These are phyloP conservation scores for Psidium friedrichsthalianum DNA, from an alignment of 345 rosid species.

Conservation along the genomic window DNA sequence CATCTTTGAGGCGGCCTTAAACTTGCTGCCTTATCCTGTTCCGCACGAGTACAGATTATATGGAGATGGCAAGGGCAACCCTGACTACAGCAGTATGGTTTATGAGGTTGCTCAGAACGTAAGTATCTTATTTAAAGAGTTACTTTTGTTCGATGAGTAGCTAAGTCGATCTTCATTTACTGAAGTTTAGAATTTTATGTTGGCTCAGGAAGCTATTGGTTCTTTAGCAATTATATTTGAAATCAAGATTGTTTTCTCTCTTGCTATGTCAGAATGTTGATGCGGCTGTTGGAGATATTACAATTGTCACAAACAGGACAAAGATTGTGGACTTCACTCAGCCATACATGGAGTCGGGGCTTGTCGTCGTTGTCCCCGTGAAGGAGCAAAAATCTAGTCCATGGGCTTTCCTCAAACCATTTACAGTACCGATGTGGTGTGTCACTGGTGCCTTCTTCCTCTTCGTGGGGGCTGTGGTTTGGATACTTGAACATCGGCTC, in stretches of 20 bases:
- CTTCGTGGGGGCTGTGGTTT: slow-evolving; percentile 78
- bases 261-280: slow-evolving; percentile 46
- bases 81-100: slow-evolving; percentile 47
- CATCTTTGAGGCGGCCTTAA: slow-evolving; percentile 82
- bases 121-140: slow-evolving; percentile 18
- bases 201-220: neutral
- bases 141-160: neutral
- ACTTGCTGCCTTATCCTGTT: slow-evolving; percentile 78
- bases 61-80: slow-evolving; percentile 63
- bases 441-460: slow-evolving; percentile 79
- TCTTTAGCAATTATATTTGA: neutral
- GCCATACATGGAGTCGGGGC: slow-evolving; percentile 81
- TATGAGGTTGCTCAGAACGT: slow-evolving; percentile 52
- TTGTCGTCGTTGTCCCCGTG: slow-evolving; percentile 74
- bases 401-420: slow-evolving; percentile 96
- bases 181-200: neutral
- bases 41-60: slow-evolving; percentile 46
- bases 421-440: slow-evolving; percentile 73
- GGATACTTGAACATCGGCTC: slow-evolving; percentile 94
- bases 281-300: slow-evolving; percentile 78
- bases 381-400: slow-evolving; percentile 61
- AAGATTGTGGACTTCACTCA: slow-evolving; percentile 85
- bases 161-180: neutral
- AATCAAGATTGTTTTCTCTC: slow-evolving; percentile 4
- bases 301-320: slow-evolving; percentile 67